Base-by-base conservation (phyloP, 2,329 filamentous ascomycete genomes). In the Fusarium musae region DNA sequence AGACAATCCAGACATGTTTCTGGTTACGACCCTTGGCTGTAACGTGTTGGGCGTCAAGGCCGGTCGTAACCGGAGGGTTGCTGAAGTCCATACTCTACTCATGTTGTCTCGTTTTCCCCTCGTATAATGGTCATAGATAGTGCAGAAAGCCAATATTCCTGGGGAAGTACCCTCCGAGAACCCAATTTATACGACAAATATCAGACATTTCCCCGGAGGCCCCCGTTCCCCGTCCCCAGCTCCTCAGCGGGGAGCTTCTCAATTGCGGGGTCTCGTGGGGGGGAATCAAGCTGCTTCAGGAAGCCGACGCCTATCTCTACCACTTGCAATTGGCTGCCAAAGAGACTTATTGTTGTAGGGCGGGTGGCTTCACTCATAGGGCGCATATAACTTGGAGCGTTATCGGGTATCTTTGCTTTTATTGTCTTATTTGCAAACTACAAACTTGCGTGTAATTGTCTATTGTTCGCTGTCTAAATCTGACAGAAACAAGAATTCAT, bases 321-420 rank as follows among this genome's bases (percentile, higher is more conserved):
- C 36, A 56, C 46, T 60, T 73, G 26, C 52, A 54, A 64, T 58
- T 69, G 58, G 66, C 37, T 37, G 44, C 36, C 30, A n/a, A 23
- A 19, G 46, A 42, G 59, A 57, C 46, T 61, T 47, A 39, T 63
- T 65, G 39, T 57, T 57, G 59, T 58, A 72, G 52, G 69, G 70
- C 59, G 63, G 36, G 19, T 32, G 36, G 28, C 36, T 59, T 66
- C 62, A 66, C 34, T 49, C 30, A 64, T 63, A 72, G 61, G 68
- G 69, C 60, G 66, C 39, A 43, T 23, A 39, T 43, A 60, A 56
- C 50, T 50, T 43, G 42, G 26, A 28, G 36, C 56, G 49, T 43
- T 50, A 53, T 43, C 43, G 75, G 76, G 73, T 78, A 78, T 78
- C 76, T 74, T 72, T 46, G 66, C 69, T 77, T 70, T 67, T 71